phyloP scores from a whole-genome alignment of 2,329 filamentous ascomycete genomes.

The Beauveria australis region DNA sequence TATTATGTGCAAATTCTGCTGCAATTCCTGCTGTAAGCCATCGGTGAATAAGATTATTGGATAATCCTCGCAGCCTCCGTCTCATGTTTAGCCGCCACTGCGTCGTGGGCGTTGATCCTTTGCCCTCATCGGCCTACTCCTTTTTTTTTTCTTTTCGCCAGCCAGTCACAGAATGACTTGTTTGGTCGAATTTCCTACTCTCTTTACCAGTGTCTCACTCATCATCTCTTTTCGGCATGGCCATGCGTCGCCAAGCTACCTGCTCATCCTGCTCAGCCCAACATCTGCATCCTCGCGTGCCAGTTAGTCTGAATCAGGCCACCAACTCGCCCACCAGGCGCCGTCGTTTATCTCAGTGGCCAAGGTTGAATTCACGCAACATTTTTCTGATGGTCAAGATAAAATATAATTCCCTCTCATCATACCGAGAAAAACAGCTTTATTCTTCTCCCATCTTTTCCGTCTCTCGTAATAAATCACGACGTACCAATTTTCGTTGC shows the following conservation, averaged over 20 bases:
- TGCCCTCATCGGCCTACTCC: background rate
- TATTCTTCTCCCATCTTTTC: too few relatives aligned
- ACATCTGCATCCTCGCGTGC: background rate
- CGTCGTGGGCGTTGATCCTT: background rate
- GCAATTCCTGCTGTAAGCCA: too few relatives aligned
- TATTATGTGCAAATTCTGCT: too few relatives aligned
- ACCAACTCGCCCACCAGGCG: background rate
- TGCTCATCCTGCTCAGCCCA: background rate
- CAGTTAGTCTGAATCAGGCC: conserved; percentile 4
- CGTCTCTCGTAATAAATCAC: too few relatives aligned
- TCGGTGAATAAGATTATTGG: too few relatives aligned
- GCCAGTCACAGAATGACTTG: background rate
- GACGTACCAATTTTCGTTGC: too few relatives aligned
- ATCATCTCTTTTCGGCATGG: background rate
- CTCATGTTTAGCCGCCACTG: background rate
- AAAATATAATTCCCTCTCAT: too few relatives aligned
- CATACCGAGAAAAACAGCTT: too few relatives aligned
- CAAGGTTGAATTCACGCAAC: background rate
- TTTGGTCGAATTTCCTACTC: background rate
- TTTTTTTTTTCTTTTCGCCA: background rate
- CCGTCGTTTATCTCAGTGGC: background rate
- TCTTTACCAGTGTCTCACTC: background rate
- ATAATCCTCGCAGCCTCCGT: background rate
- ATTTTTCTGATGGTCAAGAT: too few relatives aligned
- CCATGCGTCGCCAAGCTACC: background rate